Percentiles rank a stretch among this genome's conserved stretches.
These are phyloP conservation scores for Parsonsia alboflavescens DNA, from an alignment of 257 asterid genomes.

Conservation along the genomic window DNA sequence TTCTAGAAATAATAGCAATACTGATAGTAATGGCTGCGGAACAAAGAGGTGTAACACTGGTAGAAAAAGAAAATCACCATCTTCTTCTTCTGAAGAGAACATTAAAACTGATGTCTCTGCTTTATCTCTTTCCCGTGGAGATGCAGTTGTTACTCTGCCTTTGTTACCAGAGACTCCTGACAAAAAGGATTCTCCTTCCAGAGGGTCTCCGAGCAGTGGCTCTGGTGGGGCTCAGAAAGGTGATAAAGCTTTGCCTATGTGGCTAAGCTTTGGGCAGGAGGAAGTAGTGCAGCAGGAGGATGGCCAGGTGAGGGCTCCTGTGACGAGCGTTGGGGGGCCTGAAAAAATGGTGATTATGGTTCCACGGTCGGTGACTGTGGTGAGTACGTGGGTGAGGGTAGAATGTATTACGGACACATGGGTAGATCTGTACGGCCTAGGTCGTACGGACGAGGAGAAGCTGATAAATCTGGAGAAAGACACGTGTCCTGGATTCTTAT, in stretches of 20 bases:
- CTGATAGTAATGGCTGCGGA: not conserved
- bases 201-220: slow-evolving; percentile 16
- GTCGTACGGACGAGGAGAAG: slow-evolving; percentile 50
- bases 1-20: slow-evolving; percentile 17
- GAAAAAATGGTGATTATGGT: not conserved
- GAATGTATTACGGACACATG: slow-evolving; percentile 32
- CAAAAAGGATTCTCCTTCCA: not conserved
- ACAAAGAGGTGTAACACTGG: not conserved
- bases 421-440: slow-evolving; percentile 21
- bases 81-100: slow-evolving; percentile 25
- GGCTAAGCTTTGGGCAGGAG: slow-evolving; percentile 44
- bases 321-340: not conserved
- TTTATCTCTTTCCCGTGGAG: slow-evolving; percentile 28
- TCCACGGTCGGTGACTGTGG: slow-evolving; percentile 2
- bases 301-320: not conserved
- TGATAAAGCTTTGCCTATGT: slow-evolving; percentile 20
- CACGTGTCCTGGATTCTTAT: slow-evolving; percentile 68
- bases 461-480: slow-evolving; percentile 44
- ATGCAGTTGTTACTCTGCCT: slow-evolving; percentile 34
- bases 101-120: slow-evolving; percentile 21
- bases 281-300: not conserved
- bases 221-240: slow-evolving; percentile 3
- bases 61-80: slow-evolving; percentile 23
- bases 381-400: slow-evolving; percentile 24
- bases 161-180: slow-evolving; percentile 44